Evolutionary conservation across 257 asterid species (phyloP), one percentile per base, ranked within the genome.

Genomic region (Rhazya stricta): DNA sequence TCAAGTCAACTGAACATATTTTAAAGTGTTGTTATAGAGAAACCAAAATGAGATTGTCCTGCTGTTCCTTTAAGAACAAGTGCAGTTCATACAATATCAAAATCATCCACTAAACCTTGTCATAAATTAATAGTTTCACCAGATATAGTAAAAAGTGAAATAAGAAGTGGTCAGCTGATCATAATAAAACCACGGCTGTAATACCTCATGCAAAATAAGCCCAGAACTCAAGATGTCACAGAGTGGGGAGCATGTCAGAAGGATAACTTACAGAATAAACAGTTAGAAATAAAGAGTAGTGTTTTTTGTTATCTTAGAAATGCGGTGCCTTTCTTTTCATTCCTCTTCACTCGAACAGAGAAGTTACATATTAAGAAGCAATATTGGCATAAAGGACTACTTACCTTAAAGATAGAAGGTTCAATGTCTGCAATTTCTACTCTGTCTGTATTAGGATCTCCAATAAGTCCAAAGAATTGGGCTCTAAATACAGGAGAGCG

Each of bases 401-500:
- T 76, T 73, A 89, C 97, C 98, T 89, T 89, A 86, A 91, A 94
- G 77, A 91, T 74, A 18, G 88, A 83, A 66, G 97, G 97, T 85
- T 94, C 98, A 77, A 90, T 88, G 81, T 94, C 97, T 76, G 86
- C 88, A 37, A 91, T 79, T 79, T 84, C 92, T 66, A 91, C 89
- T 67, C 72, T 78, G n/a, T 81, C 87, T 25, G 68, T 78, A 30
- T 88, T 82, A n/a, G 96, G 89, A 82, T 89, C 84, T 84, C 97
- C 98, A 79, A 90, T 81, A 67, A 83, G 93, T 36, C 97, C 98
- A 58, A 86, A 91, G 82, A 94, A 94, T 63, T 90, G 98, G 71
- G 98, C 98, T 87, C 85, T 83, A 81, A 94, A 94, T 18, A 94
- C 97, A 60, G 97, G 97, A 78, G 98, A 94, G 36, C 98, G 97